Base-by-base conservation (phyloP, 768 basidiomycete species). In the Lactarius tabidus region DNA sequence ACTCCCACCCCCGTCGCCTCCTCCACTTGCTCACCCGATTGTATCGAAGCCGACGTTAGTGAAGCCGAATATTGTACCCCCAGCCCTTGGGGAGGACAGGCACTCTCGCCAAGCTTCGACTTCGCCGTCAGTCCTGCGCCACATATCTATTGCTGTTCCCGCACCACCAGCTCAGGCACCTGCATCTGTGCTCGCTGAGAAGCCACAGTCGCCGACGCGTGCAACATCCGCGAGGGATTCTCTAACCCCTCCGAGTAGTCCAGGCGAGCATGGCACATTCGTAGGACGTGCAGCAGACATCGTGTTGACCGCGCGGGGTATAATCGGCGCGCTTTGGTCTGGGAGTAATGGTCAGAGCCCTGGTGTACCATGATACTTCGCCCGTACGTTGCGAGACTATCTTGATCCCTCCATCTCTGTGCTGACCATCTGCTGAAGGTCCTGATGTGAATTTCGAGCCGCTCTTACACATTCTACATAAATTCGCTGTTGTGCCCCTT, bases 291-390 rank as follows among this genome's bases (percentile, higher is more conserved):
- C 92, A 28, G 90, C 87, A 23, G 91, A 89, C 60, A 90, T 95
- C 45, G 89, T 94, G 64, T 87, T 84, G 52, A 86, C 82, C 59
- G 93, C 93, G 2, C 87, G 90, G 23, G 89, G 90, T 52, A 86
- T 89, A 70, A 72, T 94, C 23, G 89, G 91, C 26, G 77, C 81
- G 26, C 76, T 87, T 65, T 87, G 85, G 85, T 76, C 77, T 63
- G 60, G 60, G 31, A 66, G 10, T 39, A 71, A 43, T 52, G 71
- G 74, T 36, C 57, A 53, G 52, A 67, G 58, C 56, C 59, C 59
- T n/a, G 56, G 51, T 14, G 48, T 65, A n/a, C 54, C 64, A 60
- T 67, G 53, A 52, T 35, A 6, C 43, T 1, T 39, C 20, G 43
- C 53, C n/a, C 17, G 23, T 57, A 55, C 33, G 54, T 43, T 6